Evolutionary conservation across 306 rosid species (phyloP).

Genomic region (Elaeagnus macrophylla): DNA sequence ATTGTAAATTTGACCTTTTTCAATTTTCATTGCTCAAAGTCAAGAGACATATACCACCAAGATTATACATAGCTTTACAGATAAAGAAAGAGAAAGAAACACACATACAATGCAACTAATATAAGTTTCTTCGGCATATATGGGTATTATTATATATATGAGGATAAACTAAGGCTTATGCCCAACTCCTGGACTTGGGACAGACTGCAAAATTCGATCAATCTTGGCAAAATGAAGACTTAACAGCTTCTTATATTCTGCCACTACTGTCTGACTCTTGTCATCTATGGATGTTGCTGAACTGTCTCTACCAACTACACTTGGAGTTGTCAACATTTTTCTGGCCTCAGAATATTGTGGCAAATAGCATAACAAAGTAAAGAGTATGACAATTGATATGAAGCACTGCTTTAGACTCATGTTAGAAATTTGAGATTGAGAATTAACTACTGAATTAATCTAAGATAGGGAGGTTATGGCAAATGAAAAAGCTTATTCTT

Average conservation of each 20-base stretch:
- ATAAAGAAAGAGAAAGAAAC: too few relatives aligned
- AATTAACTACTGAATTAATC: too few relatives aligned
- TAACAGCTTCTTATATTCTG: not conserved
- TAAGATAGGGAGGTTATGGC: too few relatives aligned
- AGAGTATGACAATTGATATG: not conserved
- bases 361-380: not conserved
- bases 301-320: not conserved
- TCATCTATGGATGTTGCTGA: not conserved
- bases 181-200: not conserved
- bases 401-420: not conserved
- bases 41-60: too few relatives aligned
- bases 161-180: slow-evolving; percentile 1
- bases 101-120: too few relatives aligned
- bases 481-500: too few relatives aligned
- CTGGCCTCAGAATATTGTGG: not conserved
- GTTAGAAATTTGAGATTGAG: not conserved
- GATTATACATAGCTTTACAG: too few relatives aligned
- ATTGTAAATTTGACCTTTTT: too few relatives aligned
- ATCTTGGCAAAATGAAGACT: slow-evolving; percentile 1
- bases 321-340: not conserved
- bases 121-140: not conserved
- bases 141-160: not conserved
- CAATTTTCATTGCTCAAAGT: too few relatives aligned
- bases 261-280: too few relatives aligned
- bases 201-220: slow-evolving; percentile 1